A percentile compares a stretch with the other conserved stretches of the same genome.
phyloP scores from a whole-genome alignment of 495 filamentous ascomycete species.

The Parachaetomium inaequale region DNA sequence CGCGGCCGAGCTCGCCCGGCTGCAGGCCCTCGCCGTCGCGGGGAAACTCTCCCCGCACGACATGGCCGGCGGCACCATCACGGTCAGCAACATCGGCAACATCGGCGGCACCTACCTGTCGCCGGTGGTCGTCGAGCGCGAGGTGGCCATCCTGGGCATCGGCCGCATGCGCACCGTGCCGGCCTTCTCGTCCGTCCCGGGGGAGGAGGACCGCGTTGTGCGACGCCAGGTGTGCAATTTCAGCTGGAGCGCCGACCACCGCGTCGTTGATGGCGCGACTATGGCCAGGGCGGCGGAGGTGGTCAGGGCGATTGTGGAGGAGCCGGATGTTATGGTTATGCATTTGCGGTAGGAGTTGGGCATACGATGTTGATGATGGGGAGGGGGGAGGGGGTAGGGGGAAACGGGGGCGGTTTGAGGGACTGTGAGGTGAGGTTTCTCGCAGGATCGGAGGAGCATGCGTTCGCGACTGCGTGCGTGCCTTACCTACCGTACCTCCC shows the following conservation, averaged over 20 bases:
- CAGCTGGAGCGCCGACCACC: constrained; percentile 96
- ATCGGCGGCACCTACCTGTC: constrained; percentile 90
- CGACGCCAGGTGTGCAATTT: constrained; percentile 72
- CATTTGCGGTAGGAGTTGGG: constrained; percentile 51
- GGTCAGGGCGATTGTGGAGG: constrained; percentile 72
- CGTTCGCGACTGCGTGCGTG: not conserved
- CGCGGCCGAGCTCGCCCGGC: constrained; percentile 67
- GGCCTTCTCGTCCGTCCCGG: constrained; percentile 53
- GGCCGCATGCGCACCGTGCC: constrained; percentile 72
- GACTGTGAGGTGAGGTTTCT: not conserved
- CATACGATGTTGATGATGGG: not conserved
- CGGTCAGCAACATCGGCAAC: constrained; percentile 94
- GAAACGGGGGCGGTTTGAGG: not conserved
- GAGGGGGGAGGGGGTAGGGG: not conserved
- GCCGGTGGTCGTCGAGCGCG: constrained; percentile 82
- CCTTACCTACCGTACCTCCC: too few relatives aligned
- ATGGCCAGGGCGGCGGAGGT: constrained; percentile 84
- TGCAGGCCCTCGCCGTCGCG: constrained; percentile 64
- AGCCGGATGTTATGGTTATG: constrained; percentile 78
- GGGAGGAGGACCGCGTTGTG: constrained; percentile 53
- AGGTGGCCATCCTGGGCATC: constrained; percentile 89
- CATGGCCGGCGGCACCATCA: constrained; percentile 84
- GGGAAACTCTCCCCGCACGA: constrained; percentile 76
- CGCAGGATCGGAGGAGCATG: not conserved
- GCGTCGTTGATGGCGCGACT: constrained; percentile 90